Conservation (phyloP, 148 eudicot genomes). For the Simmondsia chinensis region DNA sequence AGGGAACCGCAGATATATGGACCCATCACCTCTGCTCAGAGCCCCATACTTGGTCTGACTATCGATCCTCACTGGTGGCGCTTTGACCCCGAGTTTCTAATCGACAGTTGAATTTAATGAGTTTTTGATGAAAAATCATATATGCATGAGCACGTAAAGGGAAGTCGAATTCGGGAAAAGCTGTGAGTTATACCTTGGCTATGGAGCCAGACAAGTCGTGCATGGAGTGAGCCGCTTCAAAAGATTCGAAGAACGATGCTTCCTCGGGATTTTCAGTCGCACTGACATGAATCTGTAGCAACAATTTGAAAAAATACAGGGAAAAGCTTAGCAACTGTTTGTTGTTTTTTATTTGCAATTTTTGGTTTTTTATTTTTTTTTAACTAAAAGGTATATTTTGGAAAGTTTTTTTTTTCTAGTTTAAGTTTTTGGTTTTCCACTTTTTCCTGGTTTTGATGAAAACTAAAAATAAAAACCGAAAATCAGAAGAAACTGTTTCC, state of each 20-base stretch:
- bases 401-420: too few species aligned
- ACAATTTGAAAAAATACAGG: too few species aligned
- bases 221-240: constrained; percentile 82
- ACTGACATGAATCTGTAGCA: constrained; percentile 64
- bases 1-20: constrained; percentile 90
- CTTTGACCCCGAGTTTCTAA: constrained; percentile 98
- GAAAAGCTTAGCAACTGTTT: too few species aligned
- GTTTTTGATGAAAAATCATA: too few species aligned
- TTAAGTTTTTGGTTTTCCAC: too few species aligned
- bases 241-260: constrained; percentile 95
- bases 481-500: too few species aligned
- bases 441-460: too few species aligned
- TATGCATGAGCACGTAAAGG: too few species aligned
- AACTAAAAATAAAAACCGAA: too few species aligned
- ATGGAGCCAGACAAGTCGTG: constrained; percentile 77
- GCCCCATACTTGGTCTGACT: constrained; percentile 99
- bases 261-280: constrained; percentile 72
- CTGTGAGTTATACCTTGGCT: constrained; percentile 39
- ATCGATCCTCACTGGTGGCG: constrained; percentile 94
- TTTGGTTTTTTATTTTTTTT: too few species aligned
- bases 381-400: too few species aligned
- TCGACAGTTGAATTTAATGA: background rate
- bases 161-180: constrained; percentile 1
- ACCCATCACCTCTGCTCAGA: constrained; percentile 93
- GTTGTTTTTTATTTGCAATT: too few species aligned